Evolutionary conservation across 2,329 filamentous ascomycete genomes (phyloP), one percentile per base, ranked within the genome.

Genomic region (Calonectria leucothoes): DNA sequence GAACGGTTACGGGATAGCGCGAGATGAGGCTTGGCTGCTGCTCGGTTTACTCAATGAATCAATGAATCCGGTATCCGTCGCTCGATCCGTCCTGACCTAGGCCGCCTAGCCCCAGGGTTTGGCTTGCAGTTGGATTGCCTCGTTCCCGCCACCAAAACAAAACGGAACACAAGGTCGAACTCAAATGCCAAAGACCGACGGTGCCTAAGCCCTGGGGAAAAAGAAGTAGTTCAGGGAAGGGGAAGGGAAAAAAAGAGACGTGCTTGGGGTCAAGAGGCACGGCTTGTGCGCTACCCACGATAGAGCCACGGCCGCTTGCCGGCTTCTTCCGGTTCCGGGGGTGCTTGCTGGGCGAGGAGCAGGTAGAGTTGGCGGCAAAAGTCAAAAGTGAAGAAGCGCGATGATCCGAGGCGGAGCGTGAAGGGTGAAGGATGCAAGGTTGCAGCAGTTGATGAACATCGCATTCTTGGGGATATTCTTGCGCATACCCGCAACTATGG

Each of bases 271-370:
- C 49, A 52, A 31, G 49, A 52, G 49, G 15, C 25, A 59, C n/a
- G 55, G 55, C 17, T 45, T 42, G 39, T 29, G 59, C 37, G 25
- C 29, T 49, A 25, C 20, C 35, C 29, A 55, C 11, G 66, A 39
- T 57, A 49, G n/a, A 51, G 59, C 52, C 39, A 69, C 55, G 39
- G 39, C 52, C 31, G 55, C 39, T 23, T 27, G 66, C 55, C 66
- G 52, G 55, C 66, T 51, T 69, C 39, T 37, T 69, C 66, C 55
- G 55, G 66, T 69, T 59, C 48, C 66, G 55, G 66, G 65, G 66
- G 55, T 27, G 48, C 31, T 69, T 52, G 42, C 52, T 61, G 55
- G 66, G 37, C 55, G 66, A 52, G 20, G 25, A 48, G 52, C 66
- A 52, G 33, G 66, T 61, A 69, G 45, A 39, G 66, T 49, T 55